Evolutionary conservation across 2,329 filamentous ascomycete species (phyloP).

Genomic region (Graphiopsis chlorocephala): DNA sequence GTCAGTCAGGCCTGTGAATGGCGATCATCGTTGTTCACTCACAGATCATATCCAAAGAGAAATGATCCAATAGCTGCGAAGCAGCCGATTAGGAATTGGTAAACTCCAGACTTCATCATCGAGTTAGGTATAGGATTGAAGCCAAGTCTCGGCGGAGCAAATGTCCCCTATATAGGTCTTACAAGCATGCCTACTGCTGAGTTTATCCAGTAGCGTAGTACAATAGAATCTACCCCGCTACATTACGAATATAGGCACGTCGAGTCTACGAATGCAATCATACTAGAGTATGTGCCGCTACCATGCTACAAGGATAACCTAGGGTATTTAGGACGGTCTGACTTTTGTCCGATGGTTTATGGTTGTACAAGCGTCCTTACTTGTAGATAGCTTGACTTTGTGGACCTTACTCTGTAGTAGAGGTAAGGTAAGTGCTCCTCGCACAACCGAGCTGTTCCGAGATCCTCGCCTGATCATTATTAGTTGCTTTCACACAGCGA

Average conservation of each 20-base stretch:
- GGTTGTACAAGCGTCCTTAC: too few relatives aligned
- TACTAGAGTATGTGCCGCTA: neutral
- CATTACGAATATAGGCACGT: neutral
- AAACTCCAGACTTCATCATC: constrained; percentile 24
- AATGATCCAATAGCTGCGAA: constrained; percentile 44
- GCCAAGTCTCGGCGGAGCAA: neutral
- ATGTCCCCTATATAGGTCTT: neutral
- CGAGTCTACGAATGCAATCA: too few relatives aligned
- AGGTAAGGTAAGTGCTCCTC: too few relatives aligned
- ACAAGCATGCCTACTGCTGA: neutral
- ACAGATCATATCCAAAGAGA: constrained; percentile 49
- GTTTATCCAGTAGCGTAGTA: neutral
- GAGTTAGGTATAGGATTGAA: neutral
- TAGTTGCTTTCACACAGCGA: neutral
- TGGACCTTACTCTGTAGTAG: too few relatives aligned
- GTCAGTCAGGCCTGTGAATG: neutral
- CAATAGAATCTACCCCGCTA: neutral
- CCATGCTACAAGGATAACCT: neutral
- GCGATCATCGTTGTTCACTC: neutral
- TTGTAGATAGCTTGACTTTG: too few relatives aligned
- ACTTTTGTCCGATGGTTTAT: neutral
- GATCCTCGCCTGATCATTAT: neutral
- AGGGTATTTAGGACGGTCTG: neutral
- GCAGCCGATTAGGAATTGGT: constrained; percentile 35
- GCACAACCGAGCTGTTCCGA: too few relatives aligned